A percentile compares a stretch with the other conserved stretches of the same genome.
These are phyloP conservation scores for Nadsonia starkeyi-henricii DNA, from an alignment of 1,139 yeast species.

Conservation along the genomic window DNA sequence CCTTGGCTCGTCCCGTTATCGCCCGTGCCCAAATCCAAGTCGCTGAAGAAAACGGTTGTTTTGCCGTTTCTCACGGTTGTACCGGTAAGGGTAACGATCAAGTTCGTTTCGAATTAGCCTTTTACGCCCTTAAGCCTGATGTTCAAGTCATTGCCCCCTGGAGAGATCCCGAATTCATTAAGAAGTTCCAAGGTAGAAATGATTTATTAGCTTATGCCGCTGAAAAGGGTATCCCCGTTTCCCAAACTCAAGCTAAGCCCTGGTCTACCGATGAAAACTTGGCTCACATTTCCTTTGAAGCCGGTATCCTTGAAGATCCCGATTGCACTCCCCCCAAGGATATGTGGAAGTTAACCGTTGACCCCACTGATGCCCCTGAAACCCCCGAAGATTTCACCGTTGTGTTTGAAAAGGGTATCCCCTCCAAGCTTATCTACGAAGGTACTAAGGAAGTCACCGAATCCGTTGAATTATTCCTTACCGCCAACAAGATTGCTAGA, in stretches of 20 bases:
- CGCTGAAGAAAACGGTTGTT: slow-evolving; percentile 95
- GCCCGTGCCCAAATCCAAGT: slow-evolving; percentile 96
- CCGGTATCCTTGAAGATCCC: slow-evolving; percentile 97
- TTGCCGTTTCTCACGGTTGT: slow-evolving; percentile 97
- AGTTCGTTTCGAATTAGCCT: slow-evolving; percentile 91
- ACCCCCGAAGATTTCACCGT: slow-evolving; percentile 80
- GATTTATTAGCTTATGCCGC: slow-evolving; percentile 91
- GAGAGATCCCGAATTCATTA: slow-evolving; percentile 92
- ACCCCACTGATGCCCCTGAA: slow-evolving; percentile 90
- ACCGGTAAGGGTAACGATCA: slow-evolving; percentile 99
- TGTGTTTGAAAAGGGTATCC: slow-evolving; percentile 75
- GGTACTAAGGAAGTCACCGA: slow-evolving; percentile 57
- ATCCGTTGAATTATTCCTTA: slow-evolving; percentile 82
- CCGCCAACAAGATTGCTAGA: slow-evolving; percentile 91
- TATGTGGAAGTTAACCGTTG: slow-evolving; percentile 98
- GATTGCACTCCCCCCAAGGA: slow-evolving; percentile 98
- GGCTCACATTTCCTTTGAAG: slow-evolving; percentile 98
- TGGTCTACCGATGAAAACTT: slow-evolving; percentile 99
- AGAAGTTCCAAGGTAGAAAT: slow-evolving; percentile 95
- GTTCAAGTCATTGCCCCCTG: slow-evolving; percentile 96
- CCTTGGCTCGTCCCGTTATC: slow-evolving; percentile 95
- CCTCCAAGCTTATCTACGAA: slow-evolving; percentile 59
- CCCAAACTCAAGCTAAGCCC: slow-evolving; percentile 96
- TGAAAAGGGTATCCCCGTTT: slow-evolving; percentile 78
- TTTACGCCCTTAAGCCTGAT: slow-evolving; percentile 95